These are phyloP conservation scores for Austroboletus niveus DNA, from an alignment of 1,284 basidiomycete genomes.

Conservation along the genomic window DNA sequence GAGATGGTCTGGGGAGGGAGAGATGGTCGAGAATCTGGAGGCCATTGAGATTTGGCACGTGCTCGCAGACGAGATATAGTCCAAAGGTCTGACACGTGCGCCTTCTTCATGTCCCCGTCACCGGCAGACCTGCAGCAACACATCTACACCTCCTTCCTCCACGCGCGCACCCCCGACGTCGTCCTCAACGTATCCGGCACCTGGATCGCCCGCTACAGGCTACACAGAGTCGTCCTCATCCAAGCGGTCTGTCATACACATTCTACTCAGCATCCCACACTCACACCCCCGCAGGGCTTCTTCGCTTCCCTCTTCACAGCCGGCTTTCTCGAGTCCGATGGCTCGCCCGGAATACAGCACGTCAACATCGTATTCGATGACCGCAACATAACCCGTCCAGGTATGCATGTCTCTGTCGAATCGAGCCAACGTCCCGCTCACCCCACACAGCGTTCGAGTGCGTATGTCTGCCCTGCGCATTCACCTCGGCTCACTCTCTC, in stretches of 20 bases:
- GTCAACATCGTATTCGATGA: constrained; percentile 80
- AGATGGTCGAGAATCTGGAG: constrained; percentile 66
- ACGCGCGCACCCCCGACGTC: constrained; percentile 74
- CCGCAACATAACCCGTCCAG: constrained; percentile 80
- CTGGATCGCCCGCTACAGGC: constrained; percentile 74
- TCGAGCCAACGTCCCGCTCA: constrained; percentile 4
- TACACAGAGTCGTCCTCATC: constrained; percentile 83
- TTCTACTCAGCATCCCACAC: neutral
- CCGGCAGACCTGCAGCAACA: constrained; percentile 62
- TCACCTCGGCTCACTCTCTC: constrained; percentile 1
- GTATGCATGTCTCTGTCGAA: constrained; percentile 39
- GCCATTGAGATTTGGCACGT: constrained; percentile 28
- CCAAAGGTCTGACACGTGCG: too few relatives aligned
- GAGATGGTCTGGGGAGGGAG: constrained; percentile 55
- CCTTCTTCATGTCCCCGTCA: constrained; percentile 32
- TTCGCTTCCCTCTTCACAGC: constrained; percentile 82
- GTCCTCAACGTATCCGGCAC: constrained; percentile 64
- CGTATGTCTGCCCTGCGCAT: constrained; percentile 19
- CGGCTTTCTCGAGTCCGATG: constrained; percentile 69
- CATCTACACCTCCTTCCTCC: constrained; percentile 71
- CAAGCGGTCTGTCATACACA: constrained; percentile 56
- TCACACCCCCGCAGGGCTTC: constrained; percentile 57
- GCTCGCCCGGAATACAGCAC: constrained; percentile 37
- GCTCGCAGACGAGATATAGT: too few relatives aligned
- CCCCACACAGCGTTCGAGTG: constrained; percentile 60